These are phyloP conservation scores for Aspergillaceae sp. DNA, from an alignment of 2,329 filamentous ascomycete genomes.

Conservation along the genomic window DNA sequence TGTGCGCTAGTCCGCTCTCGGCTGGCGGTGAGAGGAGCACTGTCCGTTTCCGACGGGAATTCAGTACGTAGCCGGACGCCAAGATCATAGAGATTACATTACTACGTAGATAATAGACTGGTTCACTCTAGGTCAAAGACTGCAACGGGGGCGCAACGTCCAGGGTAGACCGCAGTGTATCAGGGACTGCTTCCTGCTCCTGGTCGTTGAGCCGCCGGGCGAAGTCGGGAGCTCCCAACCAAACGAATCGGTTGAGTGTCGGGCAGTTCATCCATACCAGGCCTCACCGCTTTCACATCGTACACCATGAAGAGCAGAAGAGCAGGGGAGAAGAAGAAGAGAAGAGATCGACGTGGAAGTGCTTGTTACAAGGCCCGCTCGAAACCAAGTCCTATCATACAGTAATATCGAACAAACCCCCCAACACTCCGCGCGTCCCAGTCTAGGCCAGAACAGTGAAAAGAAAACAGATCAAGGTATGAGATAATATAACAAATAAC, in stretches of 20 bases:
- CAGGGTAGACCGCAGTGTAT: too few species aligned
- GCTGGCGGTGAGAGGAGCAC: neutral
- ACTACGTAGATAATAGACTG: too few species aligned
- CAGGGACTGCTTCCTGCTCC: too few species aligned
- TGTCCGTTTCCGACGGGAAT: neutral
- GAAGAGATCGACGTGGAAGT: conserved; percentile 18
- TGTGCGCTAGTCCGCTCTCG: neutral
- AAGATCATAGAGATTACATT: too few species aligned
- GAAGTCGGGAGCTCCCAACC: too few species aligned
- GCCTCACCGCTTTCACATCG: too few species aligned
- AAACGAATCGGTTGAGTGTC: too few species aligned
- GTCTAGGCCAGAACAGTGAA: conserved; percentile 11
- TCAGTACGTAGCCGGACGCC: neutral
- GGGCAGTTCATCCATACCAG: too few species aligned
- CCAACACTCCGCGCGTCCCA: conserved; percentile 24
- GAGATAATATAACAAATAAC: conserved; percentile 10
- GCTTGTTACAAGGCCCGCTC: conserved; percentile 31
- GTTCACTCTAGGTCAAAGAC: too few species aligned
- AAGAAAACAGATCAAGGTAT: neutral
- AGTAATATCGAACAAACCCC: conserved; percentile 23
- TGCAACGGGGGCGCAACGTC: too few species aligned
- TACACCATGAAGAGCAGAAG: conserved; percentile 1
- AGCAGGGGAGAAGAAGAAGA: conserved; percentile 11
- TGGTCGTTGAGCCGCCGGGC: too few species aligned
- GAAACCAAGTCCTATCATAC: conserved; percentile 34